phyloP scores from a whole-genome alignment of 139 green algal genomes.

The Closterium sp. region DNA sequence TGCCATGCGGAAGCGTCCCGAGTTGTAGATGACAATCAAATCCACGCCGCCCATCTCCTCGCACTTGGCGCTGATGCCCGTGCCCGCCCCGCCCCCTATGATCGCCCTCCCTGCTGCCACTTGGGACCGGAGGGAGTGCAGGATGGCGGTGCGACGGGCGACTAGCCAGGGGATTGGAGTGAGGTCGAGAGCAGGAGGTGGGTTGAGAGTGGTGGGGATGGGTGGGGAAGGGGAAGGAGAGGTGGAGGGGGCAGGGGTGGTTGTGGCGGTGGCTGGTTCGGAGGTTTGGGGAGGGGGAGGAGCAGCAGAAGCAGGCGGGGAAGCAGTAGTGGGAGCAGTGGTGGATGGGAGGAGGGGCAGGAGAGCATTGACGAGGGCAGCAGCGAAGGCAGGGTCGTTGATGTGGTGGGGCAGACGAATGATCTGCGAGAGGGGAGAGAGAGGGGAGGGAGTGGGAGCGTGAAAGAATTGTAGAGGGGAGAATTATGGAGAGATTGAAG shows the following conservation, averaged over 20 bases:
- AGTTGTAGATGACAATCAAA: constrained; percentile 13
- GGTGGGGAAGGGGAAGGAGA: neutral
- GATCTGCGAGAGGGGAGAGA: neutral
- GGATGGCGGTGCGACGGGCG: neutral
- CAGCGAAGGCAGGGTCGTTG: constrained; percentile 6
- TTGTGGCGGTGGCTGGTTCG: neutral
- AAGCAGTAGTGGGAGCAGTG: neutral
- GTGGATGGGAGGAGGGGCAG: neutral
- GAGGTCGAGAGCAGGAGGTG: neutral
- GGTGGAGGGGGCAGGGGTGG: neutral
- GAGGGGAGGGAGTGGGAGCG: too few species aligned
- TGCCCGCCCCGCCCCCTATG: constrained; percentile 3
- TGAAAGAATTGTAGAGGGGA: too few species aligned
- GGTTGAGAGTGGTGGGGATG: neutral
- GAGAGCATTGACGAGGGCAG: neutral
- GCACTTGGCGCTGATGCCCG: neutral
- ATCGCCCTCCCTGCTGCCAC: neutral
- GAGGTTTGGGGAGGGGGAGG: neutral
- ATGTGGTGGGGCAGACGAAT: constrained; percentile 12
- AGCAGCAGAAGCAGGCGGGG: neutral
- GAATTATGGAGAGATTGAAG: too few species aligned
- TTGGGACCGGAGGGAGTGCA: neutral
- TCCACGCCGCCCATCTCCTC: constrained; percentile 4
- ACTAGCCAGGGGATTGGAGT: neutral
- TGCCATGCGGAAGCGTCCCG: constrained; percentile 9